Evolutionary conservation across 768 basidiomycete species (phyloP).

Genomic region (Lentinula guzmanii): DNA sequence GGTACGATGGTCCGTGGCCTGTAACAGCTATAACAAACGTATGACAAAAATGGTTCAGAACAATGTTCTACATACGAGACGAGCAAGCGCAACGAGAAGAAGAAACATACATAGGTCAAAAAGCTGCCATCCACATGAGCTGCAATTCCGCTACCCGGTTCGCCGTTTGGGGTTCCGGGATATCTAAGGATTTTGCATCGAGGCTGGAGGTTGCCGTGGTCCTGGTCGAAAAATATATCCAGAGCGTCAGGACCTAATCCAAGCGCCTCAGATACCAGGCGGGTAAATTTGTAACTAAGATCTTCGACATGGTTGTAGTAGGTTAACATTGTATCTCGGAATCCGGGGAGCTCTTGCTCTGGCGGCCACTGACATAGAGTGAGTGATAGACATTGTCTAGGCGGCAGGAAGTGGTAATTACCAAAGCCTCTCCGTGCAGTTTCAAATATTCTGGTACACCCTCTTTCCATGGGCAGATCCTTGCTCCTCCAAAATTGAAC

Average conservation of each 20-base stretch:
- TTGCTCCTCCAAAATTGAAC: conserved; percentile 47
- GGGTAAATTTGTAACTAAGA: conserved; percentile 39
- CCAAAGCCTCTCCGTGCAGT: conserved; percentile 48
- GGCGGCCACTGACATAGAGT: background rate
- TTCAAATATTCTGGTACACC: conserved; percentile 45
- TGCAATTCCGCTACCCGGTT: conserved; percentile 46
- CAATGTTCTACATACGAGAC: background rate
- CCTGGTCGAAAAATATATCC: conserved; percentile 33
- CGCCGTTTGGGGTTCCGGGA: conserved; percentile 30
- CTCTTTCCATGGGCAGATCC: conserved; percentile 31
- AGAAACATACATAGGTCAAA: conserved; percentile 41
- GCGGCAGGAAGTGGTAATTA: conserved; percentile 15
- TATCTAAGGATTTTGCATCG: conserved; percentile 40
- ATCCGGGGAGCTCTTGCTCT: conserved; percentile 35
- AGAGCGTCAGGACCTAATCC: conserved; percentile 36
- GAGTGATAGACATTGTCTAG: background rate
- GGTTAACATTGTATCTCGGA: conserved; percentile 30
- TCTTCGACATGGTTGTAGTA: conserved; percentile 37
- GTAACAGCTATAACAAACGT: conserved; percentile 33
- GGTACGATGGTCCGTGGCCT: conserved; percentile 48
- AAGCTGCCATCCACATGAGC: conserved; percentile 54
- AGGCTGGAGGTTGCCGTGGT: conserved; percentile 37
- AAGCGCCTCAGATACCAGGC: conserved; percentile 41
- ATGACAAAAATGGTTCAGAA: background rate
- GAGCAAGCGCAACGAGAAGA: background rate